Base-by-base conservation (phyloP, 202 grass and related monocot species). In the Panicum hallii region DNA sequence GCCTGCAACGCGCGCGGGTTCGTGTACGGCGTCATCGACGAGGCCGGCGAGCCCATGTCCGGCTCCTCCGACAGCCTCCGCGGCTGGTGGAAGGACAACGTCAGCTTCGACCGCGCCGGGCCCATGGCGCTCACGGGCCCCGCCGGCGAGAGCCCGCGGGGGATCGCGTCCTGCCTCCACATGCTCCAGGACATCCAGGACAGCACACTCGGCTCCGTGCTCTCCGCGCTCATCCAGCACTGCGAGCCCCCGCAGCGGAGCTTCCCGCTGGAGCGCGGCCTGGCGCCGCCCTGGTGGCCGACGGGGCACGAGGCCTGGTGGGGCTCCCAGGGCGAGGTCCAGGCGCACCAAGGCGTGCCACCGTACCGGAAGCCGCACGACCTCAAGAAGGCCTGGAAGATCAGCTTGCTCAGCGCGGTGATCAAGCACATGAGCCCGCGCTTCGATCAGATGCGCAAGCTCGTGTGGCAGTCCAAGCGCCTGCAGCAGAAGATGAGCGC, bases 281-380 rank as follows among this genome's bases (percentile, higher is more conserved):
- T 92, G 55, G 40, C 80, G 4, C 91, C 91, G 63, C 87, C 91
- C 8, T 97, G 94, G 89, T 97, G 94, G 94, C 94, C 94, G 4
- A 94, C 89, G 6, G 94, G 94, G 34, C 0, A 76, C 1, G 94
- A 97, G 85, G 0, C 26, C 0, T 97, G 94, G 94, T 97, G 94
- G 94, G 91, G 94, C 2, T 9, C 87, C 0, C 94, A 97, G 78
- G 91, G 89, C 3, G 81, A 93, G 70, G 82, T 74, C 43, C 83
- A 91, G 74, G 87, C 85, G 0, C 74, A 91, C 40, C 89, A 88
- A 64, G 91, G 94, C 0, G 87, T 45, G 22, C 94, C 91, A 0
- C 94, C 91, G 22, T 97, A 97, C 86, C 78, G 90, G 63, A 97
- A 97, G 88, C 89, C 94, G 10, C 92, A 94, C 76, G 94, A 97